Evolutionary conservation across 345 rosid species (phyloP), one percentile per base, ranked within the genome.

Genomic region (Eutrema japonicum): DNA sequence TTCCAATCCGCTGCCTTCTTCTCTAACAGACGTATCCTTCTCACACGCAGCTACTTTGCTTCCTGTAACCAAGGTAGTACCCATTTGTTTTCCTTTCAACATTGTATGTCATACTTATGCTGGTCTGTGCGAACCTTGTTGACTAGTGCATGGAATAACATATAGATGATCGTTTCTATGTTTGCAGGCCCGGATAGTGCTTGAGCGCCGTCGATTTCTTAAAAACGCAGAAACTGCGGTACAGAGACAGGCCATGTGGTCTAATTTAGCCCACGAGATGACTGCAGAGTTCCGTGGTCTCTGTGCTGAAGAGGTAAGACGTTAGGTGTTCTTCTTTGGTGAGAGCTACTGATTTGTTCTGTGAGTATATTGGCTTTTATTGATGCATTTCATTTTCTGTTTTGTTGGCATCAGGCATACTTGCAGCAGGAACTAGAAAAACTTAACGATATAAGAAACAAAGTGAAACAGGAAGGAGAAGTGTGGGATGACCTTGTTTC

Each of bases 271-370:
- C 58, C 98, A 95, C 83, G 98, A 95, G 84, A 92, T 95, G 99
- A 95, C 99, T 66, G 99, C 96, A 58, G 99, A 95, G 73, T 95
- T 95, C 74, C 96, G 99, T 84, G 94, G 99, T 69, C 93, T 95
- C 67, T 95, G 99, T 81, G 99, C 99, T 57, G 99, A 95, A 81
- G 99, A 95, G 98, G 99, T 92, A 78, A 60, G 65, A 14, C 12
- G 5, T 4, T 67, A 36, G 32, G 14, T 51, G 22, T 71, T 51
- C 3, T 37, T 50, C 5, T 70, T 63, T 37, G 47, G 64, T 38
- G 58, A 66, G 70, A 43, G 46, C 51, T 35, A 42, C 38, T 58
- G 38, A 49, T 4, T 59, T 54, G 0, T 13, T 48, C 68, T 64
- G 45, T 42, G 9, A 26, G 26, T 18, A 16, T 51, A 36, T 48